These are phyloP conservation scores for Piedraia hortae DNA, from an alignment of 2,329 filamentous ascomycete genomes.

Conservation along the genomic window DNA sequence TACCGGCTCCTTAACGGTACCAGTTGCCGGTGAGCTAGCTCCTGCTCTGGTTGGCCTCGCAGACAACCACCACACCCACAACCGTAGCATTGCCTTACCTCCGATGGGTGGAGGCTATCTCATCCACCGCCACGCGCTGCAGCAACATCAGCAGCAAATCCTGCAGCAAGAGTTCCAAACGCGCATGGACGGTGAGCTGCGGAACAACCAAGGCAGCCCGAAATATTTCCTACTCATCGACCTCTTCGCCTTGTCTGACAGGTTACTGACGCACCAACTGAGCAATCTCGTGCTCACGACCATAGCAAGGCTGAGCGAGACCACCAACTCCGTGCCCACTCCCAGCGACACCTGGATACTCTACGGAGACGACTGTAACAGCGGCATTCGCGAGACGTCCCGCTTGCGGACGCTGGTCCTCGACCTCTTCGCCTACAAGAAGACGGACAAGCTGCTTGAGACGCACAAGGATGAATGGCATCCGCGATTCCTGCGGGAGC, in stretches of 20 bases:
- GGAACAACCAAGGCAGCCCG: conserved; percentile 20
- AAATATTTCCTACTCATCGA: conserved; percentile 24
- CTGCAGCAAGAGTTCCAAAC: conserved; percentile 2
- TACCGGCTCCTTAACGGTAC: conserved; percentile 14
- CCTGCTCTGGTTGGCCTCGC: not conserved
- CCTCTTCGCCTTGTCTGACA: conserved; percentile 20
- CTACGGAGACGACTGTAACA: conserved; percentile 18
- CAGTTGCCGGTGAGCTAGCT: conserved; percentile 1
- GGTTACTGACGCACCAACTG: conserved; percentile 19
- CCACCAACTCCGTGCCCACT: conserved; percentile 22
- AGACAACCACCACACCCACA: conserved; percentile 2
- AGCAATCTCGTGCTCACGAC: conserved; percentile 19
- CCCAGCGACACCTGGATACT: conserved; percentile 22
- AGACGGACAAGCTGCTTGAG: conserved; percentile 21
- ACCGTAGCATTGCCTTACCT: too few relatives aligned
- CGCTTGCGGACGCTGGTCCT: conserved; percentile 17
- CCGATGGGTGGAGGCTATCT: not conserved
- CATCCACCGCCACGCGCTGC: not conserved
- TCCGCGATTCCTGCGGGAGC: conserved; percentile 19
- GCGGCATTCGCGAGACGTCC: conserved; percentile 15
- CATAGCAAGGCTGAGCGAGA: conserved; percentile 19
- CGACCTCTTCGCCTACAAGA: conserved; percentile 25
- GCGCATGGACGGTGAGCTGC: conserved; percentile 12
- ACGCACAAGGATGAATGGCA: conserved; percentile 22
- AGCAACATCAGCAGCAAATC: conserved; percentile 2